phyloP scores from a whole-genome alignment of 1,284 basidiomycete species.

The Uromyces viciae-fabae region DNA sequence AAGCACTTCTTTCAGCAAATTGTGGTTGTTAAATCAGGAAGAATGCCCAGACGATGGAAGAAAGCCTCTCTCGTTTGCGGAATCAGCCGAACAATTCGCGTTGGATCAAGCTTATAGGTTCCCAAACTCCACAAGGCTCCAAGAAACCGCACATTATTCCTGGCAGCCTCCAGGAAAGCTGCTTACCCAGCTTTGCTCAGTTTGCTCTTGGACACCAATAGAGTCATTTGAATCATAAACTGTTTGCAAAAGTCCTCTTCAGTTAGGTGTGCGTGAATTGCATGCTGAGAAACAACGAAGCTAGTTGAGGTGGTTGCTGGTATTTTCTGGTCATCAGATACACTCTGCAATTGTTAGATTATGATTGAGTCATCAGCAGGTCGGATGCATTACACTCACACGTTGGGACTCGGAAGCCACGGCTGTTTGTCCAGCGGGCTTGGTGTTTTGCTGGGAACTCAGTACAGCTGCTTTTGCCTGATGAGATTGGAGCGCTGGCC shows the following conservation, averaged over 20 bases:
- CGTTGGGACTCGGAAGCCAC: background rate
- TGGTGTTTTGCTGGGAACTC: background rate
- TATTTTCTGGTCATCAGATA: background rate
- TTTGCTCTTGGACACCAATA: background rate
- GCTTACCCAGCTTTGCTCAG: background rate
- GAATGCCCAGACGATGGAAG: background rate
- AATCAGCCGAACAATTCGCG: background rate
- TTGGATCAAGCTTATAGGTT: background rate
- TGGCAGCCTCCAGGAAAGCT: background rate
- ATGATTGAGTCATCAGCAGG: background rate
- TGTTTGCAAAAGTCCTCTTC: background rate
- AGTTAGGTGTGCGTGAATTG: no score
- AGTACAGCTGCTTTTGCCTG: background rate
- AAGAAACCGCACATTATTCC: background rate
- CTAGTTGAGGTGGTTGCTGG: no score
- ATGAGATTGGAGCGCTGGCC: background rate
- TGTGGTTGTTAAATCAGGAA: background rate
- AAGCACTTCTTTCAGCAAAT: conserved; percentile 3
- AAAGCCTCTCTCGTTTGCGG: background rate
- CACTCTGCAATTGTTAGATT: background rate
- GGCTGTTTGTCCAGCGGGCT: no score
- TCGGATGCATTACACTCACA: background rate
- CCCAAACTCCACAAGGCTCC: background rate
- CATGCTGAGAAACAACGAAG: no score
- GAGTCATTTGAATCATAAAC: background rate